phyloP scores from a whole-genome alignment of 2,329 filamentous ascomycete genomes.

The Aureobasidium subglaciale region DNA sequence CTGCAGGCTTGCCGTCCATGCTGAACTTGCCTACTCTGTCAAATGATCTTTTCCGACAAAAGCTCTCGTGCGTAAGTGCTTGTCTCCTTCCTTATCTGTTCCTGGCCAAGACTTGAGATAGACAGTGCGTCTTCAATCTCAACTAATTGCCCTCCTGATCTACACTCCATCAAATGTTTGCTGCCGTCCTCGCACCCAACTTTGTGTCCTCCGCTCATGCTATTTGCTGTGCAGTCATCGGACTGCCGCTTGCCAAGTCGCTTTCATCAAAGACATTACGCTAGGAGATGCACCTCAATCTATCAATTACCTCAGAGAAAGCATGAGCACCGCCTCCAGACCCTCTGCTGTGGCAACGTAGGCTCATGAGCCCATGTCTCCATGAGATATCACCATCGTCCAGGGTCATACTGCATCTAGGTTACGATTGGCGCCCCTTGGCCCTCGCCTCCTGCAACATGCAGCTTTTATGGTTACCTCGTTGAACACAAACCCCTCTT shows the following conservation, averaged over 20 bases:
- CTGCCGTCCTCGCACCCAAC: neutral
- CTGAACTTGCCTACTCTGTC: neutral
- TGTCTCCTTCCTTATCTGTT: constrained; percentile 14
- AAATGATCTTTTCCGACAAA: neutral
- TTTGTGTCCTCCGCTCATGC: neutral
- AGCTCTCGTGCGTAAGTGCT: constrained; percentile 11
- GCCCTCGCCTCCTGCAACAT: constrained; percentile 11
- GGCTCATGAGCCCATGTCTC: constrained; percentile 1
- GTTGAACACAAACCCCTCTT: constrained; percentile 11
- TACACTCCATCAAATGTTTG: constrained; percentile 9
- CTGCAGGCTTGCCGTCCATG: neutral
- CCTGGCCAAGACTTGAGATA: constrained; percentile 10
- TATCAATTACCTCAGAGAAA: neutral
- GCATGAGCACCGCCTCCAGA: neutral
- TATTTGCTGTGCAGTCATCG: neutral
- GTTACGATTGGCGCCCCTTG: constrained; percentile 11
- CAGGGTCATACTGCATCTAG: neutral
- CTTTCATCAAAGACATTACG: neutral
- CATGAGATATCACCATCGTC: neutral
- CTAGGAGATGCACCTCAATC: constrained; percentile 11
- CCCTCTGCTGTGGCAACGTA: neutral
- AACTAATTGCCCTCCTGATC: constrained; percentile 11
- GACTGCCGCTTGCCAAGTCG: constrained; percentile 9
- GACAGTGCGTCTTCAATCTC: constrained; percentile 11
- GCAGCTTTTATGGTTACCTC: constrained; percentile 7